These are phyloP conservation scores for Zygotorulaspora danielsina DNA, from an alignment of 805 yeast genomes.

Conservation along the genomic window DNA sequence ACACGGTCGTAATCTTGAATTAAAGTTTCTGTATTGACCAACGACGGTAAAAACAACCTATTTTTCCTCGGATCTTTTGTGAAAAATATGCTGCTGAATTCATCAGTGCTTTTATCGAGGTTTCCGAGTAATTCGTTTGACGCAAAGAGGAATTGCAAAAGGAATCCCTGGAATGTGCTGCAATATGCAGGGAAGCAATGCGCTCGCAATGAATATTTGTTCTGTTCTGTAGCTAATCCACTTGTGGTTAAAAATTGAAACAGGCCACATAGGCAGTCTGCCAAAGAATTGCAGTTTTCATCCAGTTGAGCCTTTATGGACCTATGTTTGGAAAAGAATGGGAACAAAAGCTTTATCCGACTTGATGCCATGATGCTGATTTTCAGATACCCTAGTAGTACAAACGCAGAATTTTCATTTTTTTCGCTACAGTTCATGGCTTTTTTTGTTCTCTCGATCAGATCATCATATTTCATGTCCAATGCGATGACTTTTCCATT, in stretches of 20 bases:
- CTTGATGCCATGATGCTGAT: constrained; percentile 12
- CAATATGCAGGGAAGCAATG: constrained; percentile 17
- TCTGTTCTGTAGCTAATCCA: constrained; percentile 6
- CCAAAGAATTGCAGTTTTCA: constrained; percentile 11
- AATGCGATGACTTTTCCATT: constrained; percentile 11
- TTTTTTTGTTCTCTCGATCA: constrained; percentile 9
- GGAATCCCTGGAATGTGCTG: constrained; percentile 14
- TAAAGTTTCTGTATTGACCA: constrained; percentile 3
- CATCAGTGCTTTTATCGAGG: neutral
- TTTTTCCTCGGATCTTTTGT: neutral
- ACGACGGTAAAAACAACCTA: constrained; percentile 2
- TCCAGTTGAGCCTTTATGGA: constrained; percentile 9
- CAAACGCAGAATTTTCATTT: constrained; percentile 1
- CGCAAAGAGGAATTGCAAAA: constrained; percentile 11
- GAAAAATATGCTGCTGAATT: neutral
- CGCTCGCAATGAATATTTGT: constrained; percentile 6
- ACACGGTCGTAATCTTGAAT: constrained; percentile 9
- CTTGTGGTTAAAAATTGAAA: constrained; percentile 6
- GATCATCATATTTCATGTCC: constrained; percentile 11
- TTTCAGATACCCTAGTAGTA: constrained; percentile 10
- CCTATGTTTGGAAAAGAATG: constrained; percentile 12
- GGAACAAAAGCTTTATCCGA: constrained; percentile 10
- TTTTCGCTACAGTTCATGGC: neutral
- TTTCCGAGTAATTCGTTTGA: constrained; percentile 6
- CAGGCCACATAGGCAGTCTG: constrained; percentile 6